Percentiles rank a stretch among this genome's conserved stretches.
Conservation (phyloP, 2,329 filamentous ascomycete species). For the Colletotrichum tropicale region DNA sequence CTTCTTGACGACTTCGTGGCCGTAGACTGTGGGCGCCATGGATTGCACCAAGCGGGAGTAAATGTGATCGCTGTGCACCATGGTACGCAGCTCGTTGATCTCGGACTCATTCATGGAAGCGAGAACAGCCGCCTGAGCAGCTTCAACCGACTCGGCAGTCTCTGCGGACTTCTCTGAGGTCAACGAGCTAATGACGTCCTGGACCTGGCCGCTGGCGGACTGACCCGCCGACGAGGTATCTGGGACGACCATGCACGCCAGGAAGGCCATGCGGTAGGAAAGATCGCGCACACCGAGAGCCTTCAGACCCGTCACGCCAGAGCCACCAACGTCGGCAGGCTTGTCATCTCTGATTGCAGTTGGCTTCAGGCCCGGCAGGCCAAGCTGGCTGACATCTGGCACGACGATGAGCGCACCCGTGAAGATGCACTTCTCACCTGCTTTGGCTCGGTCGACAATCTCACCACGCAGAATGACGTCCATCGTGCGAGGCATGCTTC, state of each 20-base stretch:
- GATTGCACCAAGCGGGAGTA: constrained; percentile 93
- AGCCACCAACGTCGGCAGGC: constrained; percentile 79
- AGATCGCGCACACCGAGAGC: constrained; percentile 92
- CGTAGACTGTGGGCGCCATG: constrained; percentile 95
- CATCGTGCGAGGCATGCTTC: constrained; percentile 98
- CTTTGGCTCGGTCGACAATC: constrained; percentile 96
- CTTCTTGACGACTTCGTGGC: constrained; percentile 97
- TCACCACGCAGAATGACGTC: constrained; percentile 96
- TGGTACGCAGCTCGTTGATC: constrained; percentile 87
- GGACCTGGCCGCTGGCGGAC: constrained; percentile 73
- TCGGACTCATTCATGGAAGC: constrained; percentile 85
- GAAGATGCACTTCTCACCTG: constrained; percentile 97
- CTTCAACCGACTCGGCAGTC: constrained; percentile 70
- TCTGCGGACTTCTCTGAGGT: constrained; percentile 55
- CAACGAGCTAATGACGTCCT: constrained; percentile 84
- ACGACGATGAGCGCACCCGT: constrained; percentile 96
- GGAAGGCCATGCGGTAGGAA: constrained; percentile 94
- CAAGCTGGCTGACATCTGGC: constrained; percentile 93
- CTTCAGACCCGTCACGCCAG: constrained; percentile 86
- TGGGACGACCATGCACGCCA: constrained; percentile 94
- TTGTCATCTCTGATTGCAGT: constrained; percentile 85
- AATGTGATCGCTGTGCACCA: constrained; percentile 96
- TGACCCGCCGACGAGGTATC: constrained; percentile 84
- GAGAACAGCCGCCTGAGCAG: constrained; percentile 86
- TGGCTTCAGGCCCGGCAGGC: constrained; percentile 83